phyloP scores from a whole-genome alignment of 2,329 filamentous ascomycete genomes.

The Ceratocystis ficicola region DNA sequence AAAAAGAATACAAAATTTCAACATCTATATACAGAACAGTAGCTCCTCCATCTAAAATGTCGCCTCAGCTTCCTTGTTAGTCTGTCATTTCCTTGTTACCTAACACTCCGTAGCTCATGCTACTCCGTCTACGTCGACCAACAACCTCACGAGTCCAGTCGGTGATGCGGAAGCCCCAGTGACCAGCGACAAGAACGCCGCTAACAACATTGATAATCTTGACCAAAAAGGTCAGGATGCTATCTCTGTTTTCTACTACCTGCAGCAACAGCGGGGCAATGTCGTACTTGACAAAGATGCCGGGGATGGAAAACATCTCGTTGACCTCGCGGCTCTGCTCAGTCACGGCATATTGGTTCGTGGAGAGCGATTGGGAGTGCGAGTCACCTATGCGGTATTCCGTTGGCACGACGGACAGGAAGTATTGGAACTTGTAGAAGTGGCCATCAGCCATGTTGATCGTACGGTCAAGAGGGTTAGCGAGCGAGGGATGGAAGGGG shows the following conservation, averaged over 20 bases:
- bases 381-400: constrained; percentile 60
- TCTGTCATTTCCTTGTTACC: constrained; percentile 34
- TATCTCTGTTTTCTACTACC: constrained; percentile 68
- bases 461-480: constrained; percentile 89
- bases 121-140: constrained; percentile 37
- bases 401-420: constrained; percentile 86
- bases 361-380: constrained; percentile 42
- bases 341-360: constrained; percentile 96
- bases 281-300: constrained; percentile 97
- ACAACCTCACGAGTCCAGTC: constrained; percentile 56
- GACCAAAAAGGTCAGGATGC: constrained; percentile 62
- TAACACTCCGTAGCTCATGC: constrained; percentile 37
- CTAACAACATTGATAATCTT: constrained; percentile 82
- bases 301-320: constrained; percentile 58
- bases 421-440: constrained; percentile 98
- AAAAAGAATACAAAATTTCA: constrained; percentile 8
- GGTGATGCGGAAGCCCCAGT: constrained; percentile 79
- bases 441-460: constrained; percentile 60
- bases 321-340: constrained; percentile 63
- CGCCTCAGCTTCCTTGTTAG: neutral
- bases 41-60: neutral
- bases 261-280: constrained; percentile 89
- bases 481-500: constrained; percentile 84
- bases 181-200: constrained; percentile 82
- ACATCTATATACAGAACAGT: constrained; percentile 1